phyloP scores from a whole-genome alignment of 148 eudicot genomes.

The Silene conica region DNA sequence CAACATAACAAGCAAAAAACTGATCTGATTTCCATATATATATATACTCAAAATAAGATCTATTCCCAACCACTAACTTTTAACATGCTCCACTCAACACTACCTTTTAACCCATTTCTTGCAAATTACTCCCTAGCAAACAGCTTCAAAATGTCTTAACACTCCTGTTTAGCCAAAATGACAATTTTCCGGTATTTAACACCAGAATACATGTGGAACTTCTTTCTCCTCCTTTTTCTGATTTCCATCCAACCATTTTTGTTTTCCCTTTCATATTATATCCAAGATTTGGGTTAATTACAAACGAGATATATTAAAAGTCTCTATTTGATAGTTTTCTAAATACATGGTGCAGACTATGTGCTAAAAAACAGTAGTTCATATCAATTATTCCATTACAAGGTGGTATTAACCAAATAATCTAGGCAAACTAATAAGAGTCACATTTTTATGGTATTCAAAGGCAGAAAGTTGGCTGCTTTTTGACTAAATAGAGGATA shows the following conservation, averaged over 20 bases:
- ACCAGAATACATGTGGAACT: neutral
- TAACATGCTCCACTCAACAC: neutral
- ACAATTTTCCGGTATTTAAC: neutral
- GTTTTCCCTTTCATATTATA: too few species aligned
- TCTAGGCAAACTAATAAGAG: neutral
- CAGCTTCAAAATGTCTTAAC: neutral
- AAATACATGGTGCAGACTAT: too few species aligned
- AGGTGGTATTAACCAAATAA: neutral
- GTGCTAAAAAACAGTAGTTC: too few species aligned
- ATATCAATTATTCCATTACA: neutral
- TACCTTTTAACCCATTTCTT: neutral
- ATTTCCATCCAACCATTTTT: neutral
- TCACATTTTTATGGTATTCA: neutral
- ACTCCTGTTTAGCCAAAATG: neutral
- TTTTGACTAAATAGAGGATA: too few species aligned
- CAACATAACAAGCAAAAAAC: neutral
- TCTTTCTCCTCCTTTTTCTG: neutral
- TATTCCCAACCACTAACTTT: neutral
- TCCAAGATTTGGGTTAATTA: too few species aligned
- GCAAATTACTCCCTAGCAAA: neutral
- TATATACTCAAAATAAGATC: neutral
- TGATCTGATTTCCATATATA: conserved; percentile 4
- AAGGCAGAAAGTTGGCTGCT: too few species aligned
- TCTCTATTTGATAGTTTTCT: too few species aligned
- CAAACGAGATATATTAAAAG: too few species aligned